Percentiles rank a stretch among this genome's conserved stretches.
Conservation (phyloP, 768 basidiomycete genomes). For the Suillus cothurnatus region DNA sequence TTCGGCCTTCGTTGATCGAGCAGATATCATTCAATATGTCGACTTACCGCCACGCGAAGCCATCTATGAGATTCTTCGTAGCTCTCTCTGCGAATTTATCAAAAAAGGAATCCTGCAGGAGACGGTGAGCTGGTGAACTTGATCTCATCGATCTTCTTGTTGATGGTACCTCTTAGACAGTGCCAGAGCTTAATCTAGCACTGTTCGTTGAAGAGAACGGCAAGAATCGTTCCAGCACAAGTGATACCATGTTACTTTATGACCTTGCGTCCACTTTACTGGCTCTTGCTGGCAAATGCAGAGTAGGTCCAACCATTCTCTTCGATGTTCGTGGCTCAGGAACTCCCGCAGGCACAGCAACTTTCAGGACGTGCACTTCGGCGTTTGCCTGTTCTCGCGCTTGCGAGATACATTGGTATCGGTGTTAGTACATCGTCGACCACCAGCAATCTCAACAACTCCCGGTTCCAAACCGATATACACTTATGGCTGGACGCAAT, state of each 20-base stretch:
- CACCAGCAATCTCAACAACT: conserved; percentile 9
- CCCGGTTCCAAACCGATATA: conserved; percentile 38
- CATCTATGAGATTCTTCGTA: conserved; percentile 88
- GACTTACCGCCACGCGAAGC: conserved; percentile 91
- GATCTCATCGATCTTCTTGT: neutral
- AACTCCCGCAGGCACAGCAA: conserved; percentile 53
- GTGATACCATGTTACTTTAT: conserved; percentile 32
- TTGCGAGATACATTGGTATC: conserved; percentile 77
- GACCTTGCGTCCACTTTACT: conserved; percentile 63
- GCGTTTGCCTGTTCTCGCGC: conserved; percentile 90
- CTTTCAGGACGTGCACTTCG: conserved; percentile 93
- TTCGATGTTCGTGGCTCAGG: conserved; percentile 4
- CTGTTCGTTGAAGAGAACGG: conserved; percentile 22
- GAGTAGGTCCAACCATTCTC: conserved; percentile 51
- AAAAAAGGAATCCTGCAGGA: conserved; percentile 66
- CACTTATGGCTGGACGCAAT: conserved; percentile 85
- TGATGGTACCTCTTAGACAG: conserved; percentile 41
- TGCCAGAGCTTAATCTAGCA: conserved; percentile 63
- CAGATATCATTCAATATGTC: conserved; percentile 94
- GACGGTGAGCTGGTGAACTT: conserved; percentile 46
- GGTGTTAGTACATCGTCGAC: conserved; percentile 33
- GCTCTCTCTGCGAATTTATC: conserved; percentile 81
- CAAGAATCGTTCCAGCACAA: conserved; percentile 12
- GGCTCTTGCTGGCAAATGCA: conserved; percentile 73
- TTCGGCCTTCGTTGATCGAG: conserved; percentile 93